Evolutionary conservation across 176 grass and related monocot species (phyloP), one percentile per base, ranked within the genome.

Genomic region (Aegilops speltoides): DNA sequence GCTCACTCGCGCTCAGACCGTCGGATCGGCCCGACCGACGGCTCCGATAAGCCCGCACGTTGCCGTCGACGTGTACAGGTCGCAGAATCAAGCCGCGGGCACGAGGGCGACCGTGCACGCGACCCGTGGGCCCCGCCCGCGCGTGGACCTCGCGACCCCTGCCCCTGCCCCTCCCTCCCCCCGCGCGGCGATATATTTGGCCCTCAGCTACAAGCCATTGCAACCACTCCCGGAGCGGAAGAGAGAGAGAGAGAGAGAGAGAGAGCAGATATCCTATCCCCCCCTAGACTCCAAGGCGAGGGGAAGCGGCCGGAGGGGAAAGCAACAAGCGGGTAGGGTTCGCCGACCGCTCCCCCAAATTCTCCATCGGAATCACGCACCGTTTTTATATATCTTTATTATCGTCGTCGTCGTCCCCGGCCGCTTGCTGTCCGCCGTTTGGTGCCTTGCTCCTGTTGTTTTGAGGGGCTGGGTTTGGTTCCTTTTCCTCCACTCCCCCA

Each of bases 311-410:
- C 45, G 46, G 14, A 13, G 45, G 1, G 81, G 82, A 85, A 90
- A 87, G 79, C 73, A 84, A 91, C 89, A 91, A 56, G 45, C 45
- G 17, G 81, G 67, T 91, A 90, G 85, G 89, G 81, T 56, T 90
- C 23, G 64, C 23, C 72, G 41, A 40, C 77, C 41, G 67, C 59
- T 57, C 63, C 24, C 16, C 23, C 36, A 69, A 76, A 76, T 66
- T 76, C 17, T n/a, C 73, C 60, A 32, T 77, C 38, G 73, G 45
- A 76, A 54, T 54, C 76, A 78, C 29, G 40, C 57, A 19, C 3
- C 61, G 38, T 86, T 41, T 87, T 90, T 90, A 28, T 85, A 85
- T 17, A 31, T 16, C 24, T 73, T 45, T 43, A 45, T 73, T 16
- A 46, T 12, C 41, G 41, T 4, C 48, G 40, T 4, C 48, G 48